A percentile compares a stretch with the other conserved stretches of the same genome.
phyloP scores from a whole-genome alignment of 306 rosid genomes.

The Arachis stenosperma region DNA sequence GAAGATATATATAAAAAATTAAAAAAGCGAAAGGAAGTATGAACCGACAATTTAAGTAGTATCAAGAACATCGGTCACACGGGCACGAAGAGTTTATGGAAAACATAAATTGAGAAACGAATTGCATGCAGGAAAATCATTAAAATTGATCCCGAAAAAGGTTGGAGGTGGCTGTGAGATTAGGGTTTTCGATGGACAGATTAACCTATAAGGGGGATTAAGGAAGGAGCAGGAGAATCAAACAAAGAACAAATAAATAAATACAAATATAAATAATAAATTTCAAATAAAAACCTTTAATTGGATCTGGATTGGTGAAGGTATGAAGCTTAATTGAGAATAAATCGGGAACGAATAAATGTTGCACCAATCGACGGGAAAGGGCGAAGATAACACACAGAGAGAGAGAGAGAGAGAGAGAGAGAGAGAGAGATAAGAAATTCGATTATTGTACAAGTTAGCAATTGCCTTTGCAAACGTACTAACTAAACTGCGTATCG shows the following conservation, averaged over 20 bases:
- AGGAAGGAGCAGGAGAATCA: not conserved
- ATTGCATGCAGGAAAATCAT: constrained; percentile 13
- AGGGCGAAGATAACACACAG: not conserved
- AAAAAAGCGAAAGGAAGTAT: not conserved
- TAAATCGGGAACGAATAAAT: constrained; percentile 1
- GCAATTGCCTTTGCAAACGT: too few species aligned
- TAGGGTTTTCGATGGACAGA: constrained; percentile 38
- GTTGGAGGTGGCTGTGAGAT: not conserved
- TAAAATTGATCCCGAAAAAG: not conserved
- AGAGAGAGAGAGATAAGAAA: too few species aligned
- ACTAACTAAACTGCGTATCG: too few species aligned
- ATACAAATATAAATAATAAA: not conserved
- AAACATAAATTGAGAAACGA: constrained; percentile 1
- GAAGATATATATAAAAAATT: not conserved
- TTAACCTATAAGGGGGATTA: not conserved
- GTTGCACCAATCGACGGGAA: not conserved
- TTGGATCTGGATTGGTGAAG: not conserved
- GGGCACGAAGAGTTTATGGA: not conserved
- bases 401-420: not conserved
- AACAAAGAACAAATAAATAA: not conserved
- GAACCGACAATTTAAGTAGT: too few species aligned
- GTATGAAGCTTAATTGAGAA: constrained; percentile 7
- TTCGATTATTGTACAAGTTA: not conserved
- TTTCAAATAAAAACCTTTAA: not conserved
- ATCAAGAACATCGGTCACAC: not conserved